Evolutionary conservation across 2,329 filamentous ascomycete species (phyloP).

Genomic region (Colletotrichum sp.): DNA sequence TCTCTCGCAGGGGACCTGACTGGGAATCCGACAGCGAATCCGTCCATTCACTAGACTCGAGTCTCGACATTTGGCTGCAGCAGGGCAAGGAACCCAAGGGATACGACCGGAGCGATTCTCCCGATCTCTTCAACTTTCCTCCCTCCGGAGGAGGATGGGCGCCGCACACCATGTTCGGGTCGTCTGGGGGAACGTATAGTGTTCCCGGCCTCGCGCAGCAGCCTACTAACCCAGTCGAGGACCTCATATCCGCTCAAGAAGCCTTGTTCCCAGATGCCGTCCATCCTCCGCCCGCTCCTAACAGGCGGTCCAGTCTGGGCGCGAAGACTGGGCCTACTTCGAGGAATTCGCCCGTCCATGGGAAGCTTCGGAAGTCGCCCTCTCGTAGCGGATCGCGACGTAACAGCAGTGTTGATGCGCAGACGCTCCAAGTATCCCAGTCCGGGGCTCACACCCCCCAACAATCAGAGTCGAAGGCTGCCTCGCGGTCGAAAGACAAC

Average conservation of each 20-base stretch:
- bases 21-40: constrained; percentile 52
- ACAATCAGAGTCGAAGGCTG: constrained; percentile 30
- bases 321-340: constrained; percentile 45
- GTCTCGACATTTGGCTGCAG: constrained; percentile 62
- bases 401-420: constrained; percentile 34
- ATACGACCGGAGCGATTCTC: constrained; percentile 37
- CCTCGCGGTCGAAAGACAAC: constrained; percentile 19
- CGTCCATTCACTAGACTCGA: constrained; percentile 49
- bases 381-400: constrained; percentile 24
- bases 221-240: constrained; percentile 48
- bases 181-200: constrained; percentile 32
- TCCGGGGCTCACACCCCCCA: constrained; percentile 26
- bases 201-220: constrained; percentile 33
- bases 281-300: constrained; percentile 51
- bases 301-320: constrained; percentile 59
- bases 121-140: constrained; percentile 62
- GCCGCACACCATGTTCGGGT: constrained; percentile 51
- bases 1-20: constrained; percentile 44
- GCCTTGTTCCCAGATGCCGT: constrained; percentile 38
- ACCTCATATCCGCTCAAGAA: constrained; percentile 48
- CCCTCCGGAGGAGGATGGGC: constrained; percentile 48
- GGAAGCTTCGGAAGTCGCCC: constrained; percentile 30
- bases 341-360: constrained; percentile 18
- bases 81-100: constrained; percentile 50
- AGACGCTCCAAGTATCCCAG: constrained; percentile 28